Conservation (phyloP, 140 eudicot genomes). For the Erigeron philadelphicus region DNA sequence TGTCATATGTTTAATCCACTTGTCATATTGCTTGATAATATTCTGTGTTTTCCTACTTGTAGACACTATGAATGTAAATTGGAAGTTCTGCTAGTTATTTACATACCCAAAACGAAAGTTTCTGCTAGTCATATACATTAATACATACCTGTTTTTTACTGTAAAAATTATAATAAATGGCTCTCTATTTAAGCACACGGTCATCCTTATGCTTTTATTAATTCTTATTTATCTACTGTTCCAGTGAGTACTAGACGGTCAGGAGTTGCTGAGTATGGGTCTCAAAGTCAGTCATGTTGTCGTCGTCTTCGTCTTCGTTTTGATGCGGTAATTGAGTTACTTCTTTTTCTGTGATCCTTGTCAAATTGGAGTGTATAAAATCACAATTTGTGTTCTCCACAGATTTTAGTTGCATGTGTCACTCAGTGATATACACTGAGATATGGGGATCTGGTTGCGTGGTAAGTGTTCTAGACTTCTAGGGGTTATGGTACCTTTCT, state of each 20-base stretch:
- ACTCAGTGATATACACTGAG: not conserved
- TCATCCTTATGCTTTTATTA: conserved; percentile 29
- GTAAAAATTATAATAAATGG: not conserved
- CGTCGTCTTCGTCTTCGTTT: conserved; percentile 55
- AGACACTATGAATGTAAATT: conserved; percentile 22
- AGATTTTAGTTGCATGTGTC: conserved; percentile 27
- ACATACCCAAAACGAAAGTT: conserved; percentile 10
- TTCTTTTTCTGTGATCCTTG: conserved; percentile 39
- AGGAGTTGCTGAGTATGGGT: conserved; percentile 88
- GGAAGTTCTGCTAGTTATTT: conserved; percentile 6
- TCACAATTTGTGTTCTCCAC: conserved; percentile 26
- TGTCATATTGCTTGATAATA: conserved; percentile 17
- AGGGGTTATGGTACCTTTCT: conserved; percentile 19
- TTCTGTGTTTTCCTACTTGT: conserved; percentile 3
- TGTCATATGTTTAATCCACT: conserved; percentile 19
- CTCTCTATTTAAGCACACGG: not conserved
- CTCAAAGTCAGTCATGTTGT: conserved; percentile 83
- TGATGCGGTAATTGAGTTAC: conserved; percentile 59
- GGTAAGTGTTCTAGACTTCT: conserved; percentile 13
- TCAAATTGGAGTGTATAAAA: conserved; percentile 36
- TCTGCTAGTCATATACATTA: conserved; percentile 6
- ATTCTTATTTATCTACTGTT: conserved; percentile 72
- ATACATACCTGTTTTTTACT: not conserved
- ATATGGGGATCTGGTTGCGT: conserved; percentile 1
- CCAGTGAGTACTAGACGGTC: conserved; percentile 97